Percentiles rank a stretch among this genome's conserved stretches.
Conservation (phyloP, 768 basidiomycete species). For the Podaxis carcinomalis region DNA sequence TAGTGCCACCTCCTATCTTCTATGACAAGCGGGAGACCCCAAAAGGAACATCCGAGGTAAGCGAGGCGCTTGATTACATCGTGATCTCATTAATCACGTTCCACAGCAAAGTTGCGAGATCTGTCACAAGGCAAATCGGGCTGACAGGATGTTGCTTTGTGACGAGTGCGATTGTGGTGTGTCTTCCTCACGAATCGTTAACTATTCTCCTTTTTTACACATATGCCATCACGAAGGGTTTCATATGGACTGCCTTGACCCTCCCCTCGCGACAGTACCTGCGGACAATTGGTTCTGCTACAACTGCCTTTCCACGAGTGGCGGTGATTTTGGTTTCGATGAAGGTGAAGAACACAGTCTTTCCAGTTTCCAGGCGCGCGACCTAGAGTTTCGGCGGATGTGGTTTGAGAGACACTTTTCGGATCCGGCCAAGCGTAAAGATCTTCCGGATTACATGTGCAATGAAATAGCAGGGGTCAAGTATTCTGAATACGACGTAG, state of each 20-base stretch:
- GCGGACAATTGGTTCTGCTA: constrained; percentile 97
- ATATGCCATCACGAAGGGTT: constrained; percentile 53
- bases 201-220: constrained; percentile 9
- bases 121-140: constrained; percentile 84
- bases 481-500: constrained; percentile 89
- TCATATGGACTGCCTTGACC: constrained; percentile 96
- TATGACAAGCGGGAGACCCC: constrained; percentile 43
- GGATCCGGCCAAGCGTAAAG: constrained; percentile 31
- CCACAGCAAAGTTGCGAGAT: constrained; percentile 85
- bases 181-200: constrained; percentile 7
- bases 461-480: constrained; percentile 53
- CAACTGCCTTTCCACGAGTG: constrained; percentile 84
- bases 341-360: constrained; percentile 96
- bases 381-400: constrained; percentile 79
- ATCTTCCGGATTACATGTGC: constrained; percentile 42
- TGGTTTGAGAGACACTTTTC: constrained; percentile 76
- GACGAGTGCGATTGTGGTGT: constrained; percentile 44
- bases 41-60: constrained; percentile 50
- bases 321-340: constrained; percentile 96
- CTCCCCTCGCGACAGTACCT: constrained; percentile 80
- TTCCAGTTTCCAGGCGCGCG: constrained; percentile 87
- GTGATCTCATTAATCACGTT: constrained; percentile 21
- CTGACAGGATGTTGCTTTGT: constrained; percentile 83
- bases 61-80: constrained; percentile 25
- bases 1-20: constrained; percentile 42